Conservation (phyloP, 495 filamentous ascomycete genomes). For the Friedmanniomyces endolithicus region DNA sequence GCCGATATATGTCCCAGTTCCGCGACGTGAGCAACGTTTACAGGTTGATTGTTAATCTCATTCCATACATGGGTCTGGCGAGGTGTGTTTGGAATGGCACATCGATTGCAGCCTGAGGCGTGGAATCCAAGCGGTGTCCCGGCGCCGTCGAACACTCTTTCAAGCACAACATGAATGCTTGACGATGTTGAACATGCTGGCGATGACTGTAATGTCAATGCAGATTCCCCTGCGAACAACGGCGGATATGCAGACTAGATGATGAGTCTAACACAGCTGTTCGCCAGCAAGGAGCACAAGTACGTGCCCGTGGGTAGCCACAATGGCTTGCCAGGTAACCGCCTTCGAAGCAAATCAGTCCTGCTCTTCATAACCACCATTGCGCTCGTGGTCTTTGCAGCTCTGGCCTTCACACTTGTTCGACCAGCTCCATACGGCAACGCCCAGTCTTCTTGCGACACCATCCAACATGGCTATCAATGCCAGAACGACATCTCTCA, state of each 20-base stretch:
- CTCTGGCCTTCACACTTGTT: not conserved
- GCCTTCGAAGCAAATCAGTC: not conserved
- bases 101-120: no score
- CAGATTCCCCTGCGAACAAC: not conserved
- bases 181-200: no score
- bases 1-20: no score
- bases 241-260: not conserved
- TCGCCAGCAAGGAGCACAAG: not conserved
- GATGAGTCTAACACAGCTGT: not conserved
- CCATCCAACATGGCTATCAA: constrained; percentile 48
- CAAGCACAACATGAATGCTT: no score
- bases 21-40: no score
- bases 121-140: no score
- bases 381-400: not conserved
- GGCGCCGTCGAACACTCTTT: no score
- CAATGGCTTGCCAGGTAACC: not conserved
- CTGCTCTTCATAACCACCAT: not conserved
- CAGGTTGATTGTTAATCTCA: no score
- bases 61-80: no score
- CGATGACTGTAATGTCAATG: not conserved
- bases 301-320: not conserved
- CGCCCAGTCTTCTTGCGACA: constrained; percentile 39
- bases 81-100: no score
- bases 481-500: constrained; percentile 49
- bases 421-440: not conserved